These are phyloP conservation scores for Colletotrichum sp. DNA, from an alignment of 2,329 filamentous ascomycete species.

Conservation along the genomic window DNA sequence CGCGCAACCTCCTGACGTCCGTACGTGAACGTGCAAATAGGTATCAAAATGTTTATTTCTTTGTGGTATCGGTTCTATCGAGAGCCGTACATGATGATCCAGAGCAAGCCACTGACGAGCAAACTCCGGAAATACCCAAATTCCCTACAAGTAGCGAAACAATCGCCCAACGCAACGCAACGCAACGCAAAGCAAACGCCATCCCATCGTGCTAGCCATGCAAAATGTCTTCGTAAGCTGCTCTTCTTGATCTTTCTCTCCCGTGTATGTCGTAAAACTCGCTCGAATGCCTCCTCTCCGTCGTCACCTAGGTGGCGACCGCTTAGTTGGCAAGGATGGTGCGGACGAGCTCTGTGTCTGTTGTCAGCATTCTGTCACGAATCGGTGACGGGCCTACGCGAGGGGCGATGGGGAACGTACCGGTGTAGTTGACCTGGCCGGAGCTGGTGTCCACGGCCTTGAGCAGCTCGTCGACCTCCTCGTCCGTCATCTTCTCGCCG, in stretches of 20 bases:
- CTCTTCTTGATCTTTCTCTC: background rate
- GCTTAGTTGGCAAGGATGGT: slow-evolving; percentile 83
- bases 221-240: slow-evolving; percentile 13
- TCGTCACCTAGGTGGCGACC: background rate
- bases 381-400: rapidly evolving
- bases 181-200: slow-evolving; percentile 16
- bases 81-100: background rate
- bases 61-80: background rate
- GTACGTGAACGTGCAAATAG: background rate
- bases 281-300: background rate
- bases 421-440: slow-evolving; percentile 97
- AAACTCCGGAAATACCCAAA: slow-evolving; percentile 16
- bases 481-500: slow-evolving; percentile 99
- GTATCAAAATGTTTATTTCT: slow-evolving; percentile 12
- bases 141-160: slow-evolving; percentile 1
- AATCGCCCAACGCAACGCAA: slow-evolving; percentile 16
- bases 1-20: background rate
- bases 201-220: slow-evolving; percentile 22
- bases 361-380: background rate
- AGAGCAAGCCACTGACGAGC: slow-evolving; percentile 10
- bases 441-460: slow-evolving; percentile 97
- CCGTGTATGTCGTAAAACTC: background rate
- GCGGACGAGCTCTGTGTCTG: slow-evolving; percentile 73
- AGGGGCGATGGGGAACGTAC: slow-evolving; percentile 52
- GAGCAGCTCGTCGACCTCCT: slow-evolving; percentile 97